Base-by-base conservation (phyloP, 768 basidiomycete genomes). In the Lactarius tabidus region DNA sequence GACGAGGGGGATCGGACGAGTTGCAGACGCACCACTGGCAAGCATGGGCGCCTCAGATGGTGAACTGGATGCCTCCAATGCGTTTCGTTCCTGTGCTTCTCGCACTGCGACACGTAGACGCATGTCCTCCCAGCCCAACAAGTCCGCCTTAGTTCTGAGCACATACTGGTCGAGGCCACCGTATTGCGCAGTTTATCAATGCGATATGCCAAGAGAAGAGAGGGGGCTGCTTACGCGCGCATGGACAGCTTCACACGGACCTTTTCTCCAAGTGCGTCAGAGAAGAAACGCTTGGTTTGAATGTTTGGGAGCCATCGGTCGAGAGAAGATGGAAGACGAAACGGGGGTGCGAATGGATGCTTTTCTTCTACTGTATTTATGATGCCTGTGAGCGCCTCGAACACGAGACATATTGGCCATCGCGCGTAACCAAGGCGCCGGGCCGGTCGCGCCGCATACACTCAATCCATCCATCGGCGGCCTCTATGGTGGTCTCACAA, bases 301-400 rank as follows among this genome's bases (percentile, higher is more conserved):
- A 93, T 82, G 75, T 95, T 95, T 39, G 93, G 93, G 14, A 93
- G 79, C 93, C 93, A 95, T 52, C n/a, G n/a, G n/a, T n/a, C n/a
- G n/a, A n/a, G n/a, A n/a, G n/a, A n/a, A n/a, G n/a, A n/a, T n/a
- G n/a, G n/a, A n/a, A n/a, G n/a, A n/a, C n/a, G n/a, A n/a, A n/a
- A n/a, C n/a, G n/a, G n/a, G n/a, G n/a, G n/a, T n/a, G n/a, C n/a
- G n/a, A n/a, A n/a, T n/a, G n/a, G n/a, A n/a, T n/a, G n/a, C n/a
- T n/a, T n/a, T n/a, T n/a, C n/a, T n/a, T n/a, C n/a, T n/a, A n/a
- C n/a, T n/a, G n/a, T n/a, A n/a, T n/a, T n/a, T n/a, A n/a, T n/a
- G n/a, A n/a, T n/a, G n/a, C n/a, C n/a, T n/a, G n/a, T n/a, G n/a
- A n/a, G n/a, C n/a, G n/a, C n/a, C n/a, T n/a, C n/a, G n/a, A n/a